phyloP scores from a whole-genome alignment of 257 asterid genomes.

The Solanum peruvianum region DNA sequence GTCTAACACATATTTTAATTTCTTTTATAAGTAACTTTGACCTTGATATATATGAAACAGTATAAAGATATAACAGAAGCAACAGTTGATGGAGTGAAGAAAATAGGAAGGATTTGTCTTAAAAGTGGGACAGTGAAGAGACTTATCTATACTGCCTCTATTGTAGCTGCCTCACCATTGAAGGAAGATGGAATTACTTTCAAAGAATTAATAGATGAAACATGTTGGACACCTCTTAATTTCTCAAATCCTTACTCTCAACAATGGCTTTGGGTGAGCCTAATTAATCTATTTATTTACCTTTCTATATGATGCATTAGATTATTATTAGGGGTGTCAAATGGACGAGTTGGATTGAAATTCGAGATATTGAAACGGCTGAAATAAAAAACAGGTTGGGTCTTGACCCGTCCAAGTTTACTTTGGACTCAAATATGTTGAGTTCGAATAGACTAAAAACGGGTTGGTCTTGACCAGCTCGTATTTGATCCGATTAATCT shows the following conservation, averaged over 20 bases:
- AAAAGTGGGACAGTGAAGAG: conserved; percentile 25
- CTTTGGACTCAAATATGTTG: too few species aligned
- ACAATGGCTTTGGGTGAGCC: background rate
- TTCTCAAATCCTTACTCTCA: conserved; percentile 5
- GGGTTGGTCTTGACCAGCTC: too few species aligned
- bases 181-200: conserved; percentile 27
- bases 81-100: conserved; percentile 27
- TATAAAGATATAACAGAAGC: conserved; percentile 41
- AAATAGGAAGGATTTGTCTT: conserved; percentile 20
- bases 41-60: conserved; percentile 6
- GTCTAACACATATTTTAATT: too few species aligned
- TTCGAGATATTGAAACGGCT: too few species aligned
- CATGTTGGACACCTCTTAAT: conserved; percentile 54
- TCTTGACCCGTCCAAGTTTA: too few species aligned
- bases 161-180: conserved; percentile 34
- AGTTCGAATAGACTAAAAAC: too few species aligned
- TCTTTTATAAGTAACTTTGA: background rate
- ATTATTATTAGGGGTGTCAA: too few species aligned
- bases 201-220: conserved; percentile 35
- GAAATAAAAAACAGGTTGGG: too few species aligned
- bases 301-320: too few species aligned
- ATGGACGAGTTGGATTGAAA: too few species aligned
- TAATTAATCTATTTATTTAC: too few species aligned
- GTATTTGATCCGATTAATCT: too few species aligned
- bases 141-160: conserved; percentile 38